Evolutionary conservation across 2,329 filamentous ascomycete genomes (phyloP), one percentile per base, ranked within the genome.

Genomic region (Epichloe baconii): DNA sequence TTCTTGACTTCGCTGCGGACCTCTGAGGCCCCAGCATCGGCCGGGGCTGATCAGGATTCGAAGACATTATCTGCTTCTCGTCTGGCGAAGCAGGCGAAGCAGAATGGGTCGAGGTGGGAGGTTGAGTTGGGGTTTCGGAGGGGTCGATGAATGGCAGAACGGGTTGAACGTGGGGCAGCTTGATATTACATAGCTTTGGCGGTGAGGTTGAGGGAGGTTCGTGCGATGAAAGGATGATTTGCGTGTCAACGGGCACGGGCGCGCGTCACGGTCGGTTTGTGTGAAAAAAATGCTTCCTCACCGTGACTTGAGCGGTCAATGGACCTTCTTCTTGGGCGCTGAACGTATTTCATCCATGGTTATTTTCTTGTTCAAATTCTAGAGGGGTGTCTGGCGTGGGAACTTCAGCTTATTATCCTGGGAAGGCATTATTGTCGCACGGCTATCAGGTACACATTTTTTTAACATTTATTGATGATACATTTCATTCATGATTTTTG

Each of bases 1-100:
- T 83, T 84, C 69, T 79, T 80, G 57, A 80, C 70, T 64, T 79
- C 76, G 57, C 61, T 71, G 54, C 70, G 67, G 48, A 71, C 55
- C 49, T 72, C 71, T 49, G 60, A 43, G 35, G 44, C 21, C 14
- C 34, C 54, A n/a, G 48, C 42, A 12, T 46, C 49, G 14, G 37
- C 17, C 7, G 50, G 49, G 47, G 12, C 15, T 52, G 43, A 31
- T 44, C 49, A 12, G 48, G 12, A 7, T 50, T 52, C 10, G 55
- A 52, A 19, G 54, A 49, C 55, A 56, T 56, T 34, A 41, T 49
- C 12, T 23, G 40, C 26, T 41, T 38, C 8, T 42, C 40, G 31
- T 21, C 12, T 6, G 6, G 44, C 36, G 19, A 17, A 19, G 35
- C 5, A 10, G 6, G 44, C 36, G 19, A 15, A 19, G 35, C 5